Conservation (phyloP, 2,329 filamentous ascomycete genomes). For the Talaromyces pinophilus region DNA sequence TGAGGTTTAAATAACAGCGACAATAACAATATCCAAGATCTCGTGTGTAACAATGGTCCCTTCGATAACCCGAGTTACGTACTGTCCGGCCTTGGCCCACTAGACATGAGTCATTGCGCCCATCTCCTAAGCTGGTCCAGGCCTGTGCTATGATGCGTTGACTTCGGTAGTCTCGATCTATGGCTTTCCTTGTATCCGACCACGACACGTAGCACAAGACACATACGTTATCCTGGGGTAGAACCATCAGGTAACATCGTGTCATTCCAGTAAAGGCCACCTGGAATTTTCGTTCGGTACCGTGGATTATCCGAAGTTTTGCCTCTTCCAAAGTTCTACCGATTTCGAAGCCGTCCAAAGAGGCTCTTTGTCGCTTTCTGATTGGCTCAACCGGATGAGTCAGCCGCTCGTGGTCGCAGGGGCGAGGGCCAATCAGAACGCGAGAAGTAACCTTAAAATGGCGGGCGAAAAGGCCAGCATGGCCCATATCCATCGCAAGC, state of each 20-base stretch:
- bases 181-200: neutral
- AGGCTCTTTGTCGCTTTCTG: conserved; percentile 23
- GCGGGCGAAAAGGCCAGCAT: conserved; percentile 47
- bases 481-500: conserved; percentile 43
- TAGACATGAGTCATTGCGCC: neutral
- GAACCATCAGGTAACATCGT: neutral
- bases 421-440: conserved; percentile 37
- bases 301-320: neutral
- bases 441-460: conserved; percentile 43
- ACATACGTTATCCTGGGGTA: neutral
- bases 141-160: neutral
- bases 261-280: neutral
- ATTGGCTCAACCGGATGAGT: conserved; percentile 30
- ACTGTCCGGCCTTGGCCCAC: neutral
- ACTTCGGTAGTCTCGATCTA: neutral
- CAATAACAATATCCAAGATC: neutral
- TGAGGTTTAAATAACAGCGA: conserved; percentile 31
- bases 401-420: conserved; percentile 25
- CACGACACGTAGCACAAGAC: neutral
- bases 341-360: conserved; percentile 23
- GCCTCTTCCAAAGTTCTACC: conserved; percentile 17
- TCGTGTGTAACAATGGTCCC: neutral
- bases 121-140: neutral
- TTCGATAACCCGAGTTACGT: neutral
- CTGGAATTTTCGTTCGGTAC: neutral